Base-by-base conservation (phyloP, 371 early-diverging fungal genomes). In the Capniomyces stellatus region DNA sequence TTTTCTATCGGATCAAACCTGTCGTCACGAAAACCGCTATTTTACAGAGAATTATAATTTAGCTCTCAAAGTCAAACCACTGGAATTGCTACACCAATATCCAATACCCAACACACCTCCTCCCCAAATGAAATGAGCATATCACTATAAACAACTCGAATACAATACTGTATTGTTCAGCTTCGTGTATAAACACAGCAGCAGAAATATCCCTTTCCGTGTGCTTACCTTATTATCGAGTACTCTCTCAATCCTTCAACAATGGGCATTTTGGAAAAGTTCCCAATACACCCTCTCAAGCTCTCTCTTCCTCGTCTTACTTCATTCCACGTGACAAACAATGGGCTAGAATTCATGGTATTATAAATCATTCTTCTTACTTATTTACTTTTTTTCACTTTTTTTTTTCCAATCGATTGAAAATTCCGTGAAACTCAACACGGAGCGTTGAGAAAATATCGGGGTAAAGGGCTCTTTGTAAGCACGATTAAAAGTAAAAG, bases 261-360 rank as follows among this genome's bases (percentile, higher is more conserved):
- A 22, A 95, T 66, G 8, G 75, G 66, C 73, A 81, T 63, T 2
- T 91, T 66, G 8, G 71, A 65, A 59, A 95, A 95, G 62, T 80
- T 92, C 15, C 96, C 96, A 43, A 95, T 92, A 64, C 94, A 95
- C 12, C 95, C 95, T 50, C 92, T 82, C 40, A 92, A 69, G 18
- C 68, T 67, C 35, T 62, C 55, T 3, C 64, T 74, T 44, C 69
- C 52, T 10, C 57, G 52, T 25, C 55, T 27, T 29, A 40, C 18
- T 58, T 63, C 62, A 39, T 79, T 72, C 92, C 92, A 91, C 21
- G 92, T 85, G 2, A 91, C 87, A 60, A 91, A 91, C 28, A 91
- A 71, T 3, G 92, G 92, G 24, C 51, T 51, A 31, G 6, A 19
- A 2, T 21, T 3, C 18, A 35, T 35, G 6, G 35, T 35, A 35